Percentiles rank a stretch among this genome's conserved stretches.
Conservation (phyloP, 2,329 filamentous ascomycete species). For the Ilyonectria robusta region DNA sequence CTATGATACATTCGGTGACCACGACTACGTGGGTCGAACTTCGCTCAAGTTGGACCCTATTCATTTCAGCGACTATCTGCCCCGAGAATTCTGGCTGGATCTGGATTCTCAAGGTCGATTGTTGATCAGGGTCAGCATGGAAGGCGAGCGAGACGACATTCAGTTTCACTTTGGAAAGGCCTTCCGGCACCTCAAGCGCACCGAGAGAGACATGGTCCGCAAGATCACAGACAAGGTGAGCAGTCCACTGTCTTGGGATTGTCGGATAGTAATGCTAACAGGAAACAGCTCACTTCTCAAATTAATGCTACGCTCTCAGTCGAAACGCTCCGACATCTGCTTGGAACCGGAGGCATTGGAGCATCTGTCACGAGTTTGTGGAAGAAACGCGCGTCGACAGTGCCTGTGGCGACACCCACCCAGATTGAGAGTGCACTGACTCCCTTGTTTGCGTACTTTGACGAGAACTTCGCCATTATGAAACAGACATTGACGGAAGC, state of each 20-base stretch:
- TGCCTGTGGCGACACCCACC: constrained; percentile 73
- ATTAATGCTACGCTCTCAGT: constrained; percentile 91
- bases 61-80: constrained; percentile 96
- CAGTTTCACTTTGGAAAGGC: constrained; percentile 99
- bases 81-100: constrained; percentile 97
- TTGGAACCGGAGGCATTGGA: constrained; percentile 78
- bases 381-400: constrained; percentile 71
- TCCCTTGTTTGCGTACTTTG: constrained; percentile 92
- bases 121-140: constrained; percentile 95
- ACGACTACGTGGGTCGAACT: constrained; percentile 97
- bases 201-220: constrained; percentile 97
- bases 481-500: constrained; percentile 94
- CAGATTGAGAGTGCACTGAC: constrained; percentile 87
- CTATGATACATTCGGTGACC: constrained; percentile 96
- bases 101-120: constrained; percentile 94
- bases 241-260: no score
- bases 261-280: constrained; percentile 27
- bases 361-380: constrained; percentile 80
- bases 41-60: constrained; percentile 98
- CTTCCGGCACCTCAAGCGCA: constrained; percentile 94
- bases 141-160: constrained; percentile 97
- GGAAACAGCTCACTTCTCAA: constrained; percentile 83
- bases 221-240: constrained; percentile 96
- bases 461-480: constrained; percentile 99
- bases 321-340: constrained; percentile 81